Evolutionary conservation across 2,329 filamentous ascomycete species (phyloP).

Genomic region (Aureobasidium leucospermi): DNA sequence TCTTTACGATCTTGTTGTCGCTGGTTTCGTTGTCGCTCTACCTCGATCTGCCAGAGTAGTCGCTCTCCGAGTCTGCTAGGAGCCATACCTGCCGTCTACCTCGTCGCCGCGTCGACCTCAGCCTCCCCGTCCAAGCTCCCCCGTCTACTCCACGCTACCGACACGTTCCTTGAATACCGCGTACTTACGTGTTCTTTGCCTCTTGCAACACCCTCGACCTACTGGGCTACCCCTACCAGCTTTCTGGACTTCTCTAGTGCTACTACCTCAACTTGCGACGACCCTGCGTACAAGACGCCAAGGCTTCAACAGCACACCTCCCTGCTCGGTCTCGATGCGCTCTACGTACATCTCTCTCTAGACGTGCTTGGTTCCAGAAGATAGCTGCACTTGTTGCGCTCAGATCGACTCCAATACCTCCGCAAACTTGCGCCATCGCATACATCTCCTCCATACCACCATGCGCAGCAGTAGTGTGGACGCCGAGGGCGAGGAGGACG

Average conservation of each 20-base stretch:
- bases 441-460: not conserved
- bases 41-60: not conserved
- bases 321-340: not conserved
- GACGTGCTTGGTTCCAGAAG: not conserved
- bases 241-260: not conserved
- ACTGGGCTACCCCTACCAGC: not conserved
- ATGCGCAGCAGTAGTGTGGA: conserved; percentile 14
- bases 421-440: not conserved
- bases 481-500: conserved; percentile 26
- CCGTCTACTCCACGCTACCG: not conserved
- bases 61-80: not conserved
- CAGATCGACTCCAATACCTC: not conserved
- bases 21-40: not conserved
- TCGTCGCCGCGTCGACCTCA: conserved; percentile 6
- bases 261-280: not conserved
- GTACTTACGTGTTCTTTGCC: conserved; percentile 7
- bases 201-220: not conserved
- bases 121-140: conserved; percentile 8
- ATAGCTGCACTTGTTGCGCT: not conserved
- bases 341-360: not conserved
- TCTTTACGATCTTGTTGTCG: not conserved
- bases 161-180: not conserved
- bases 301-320: not conserved
- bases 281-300: not conserved
- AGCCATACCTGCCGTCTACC: not conserved